phyloP scores from a whole-genome alignment of 1,284 basidiomycete species.

The Peniophora sp. region DNA sequence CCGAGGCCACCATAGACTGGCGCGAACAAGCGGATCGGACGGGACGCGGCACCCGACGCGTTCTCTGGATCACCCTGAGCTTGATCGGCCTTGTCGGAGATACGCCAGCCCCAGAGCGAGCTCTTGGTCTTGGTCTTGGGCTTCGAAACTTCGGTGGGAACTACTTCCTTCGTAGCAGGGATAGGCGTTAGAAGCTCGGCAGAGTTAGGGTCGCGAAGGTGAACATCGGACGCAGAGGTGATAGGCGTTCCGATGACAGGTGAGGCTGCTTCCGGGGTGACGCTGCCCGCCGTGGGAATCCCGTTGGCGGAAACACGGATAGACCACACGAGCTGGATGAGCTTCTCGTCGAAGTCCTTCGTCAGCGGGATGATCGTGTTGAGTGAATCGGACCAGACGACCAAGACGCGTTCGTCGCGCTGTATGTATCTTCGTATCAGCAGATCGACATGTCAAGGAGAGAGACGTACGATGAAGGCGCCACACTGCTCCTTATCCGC shows the following conservation, averaged over 20 bases:
- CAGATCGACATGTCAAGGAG: not conserved
- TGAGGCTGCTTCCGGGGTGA: slow-evolving; percentile 17
- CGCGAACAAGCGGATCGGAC: slow-evolving; percentile 68
- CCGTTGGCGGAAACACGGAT: slow-evolving; percentile 32
- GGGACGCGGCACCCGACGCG: slow-evolving; percentile 29
- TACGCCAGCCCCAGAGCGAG: slow-evolving; percentile 24
- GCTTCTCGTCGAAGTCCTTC: slow-evolving; percentile 63
- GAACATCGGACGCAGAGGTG: slow-evolving; percentile 40
- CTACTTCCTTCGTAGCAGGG: slow-evolving; percentile 10
- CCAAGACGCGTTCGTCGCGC: slow-evolving; percentile 67
- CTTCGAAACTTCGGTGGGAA: not conserved
- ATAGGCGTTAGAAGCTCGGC: not conserved
- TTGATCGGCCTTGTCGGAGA: slow-evolving; percentile 27
- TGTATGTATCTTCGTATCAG: slow-evolving; percentile 16
- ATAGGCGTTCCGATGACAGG: slow-evolving; percentile 27
- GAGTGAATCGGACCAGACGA: slow-evolving; percentile 73
- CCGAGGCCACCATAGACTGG: slow-evolving; percentile 74
- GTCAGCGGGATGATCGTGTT: slow-evolving; percentile 60
- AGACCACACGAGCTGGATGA: slow-evolving; percentile 78
- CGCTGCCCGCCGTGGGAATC: slow-evolving; percentile 24
- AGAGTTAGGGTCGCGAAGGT: slow-evolving; percentile 36
- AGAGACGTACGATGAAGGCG: slow-evolving; percentile 58
- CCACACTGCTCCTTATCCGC: slow-evolving; percentile 80
- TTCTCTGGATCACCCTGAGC: slow-evolving; percentile 43
- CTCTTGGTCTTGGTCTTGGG: slow-evolving; percentile 13